Evolutionary conservation across 208 protist genomes (phyloP), one percentile per base, ranked within the genome.

Genomic region (Leishmania turanica): DNA sequence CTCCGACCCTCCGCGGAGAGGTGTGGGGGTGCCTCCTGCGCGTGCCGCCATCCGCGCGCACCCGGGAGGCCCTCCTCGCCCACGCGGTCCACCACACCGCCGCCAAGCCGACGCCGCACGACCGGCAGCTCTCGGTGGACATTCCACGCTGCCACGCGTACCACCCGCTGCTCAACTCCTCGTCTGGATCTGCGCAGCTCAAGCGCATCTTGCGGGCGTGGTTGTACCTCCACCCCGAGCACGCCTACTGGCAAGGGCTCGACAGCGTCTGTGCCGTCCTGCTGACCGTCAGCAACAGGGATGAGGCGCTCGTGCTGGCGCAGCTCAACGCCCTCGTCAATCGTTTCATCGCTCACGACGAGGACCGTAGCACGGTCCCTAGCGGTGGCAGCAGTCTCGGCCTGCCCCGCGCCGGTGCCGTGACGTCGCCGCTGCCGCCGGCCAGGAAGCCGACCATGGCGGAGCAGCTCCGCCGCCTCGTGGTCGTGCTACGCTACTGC

Each of bases 91-190:
- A 78, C 58, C 45, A 42, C 17, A 81, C 80, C 79, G 80, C 73
- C 27, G 83, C 82, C 17, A 84, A 75, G 64, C 56, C 79, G 34
- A 66, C 64, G 51, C 34, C 74, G 40, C 72, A 81, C 60, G 97
- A 99, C 78, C 89, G 95, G 24, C 98, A 99, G 84, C 93, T 99
- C 45, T 76, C 92, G 42, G 88, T 99, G 3, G 98, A 99, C 83
- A 96, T 99, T 49, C 97, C 96, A 0, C 92, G 98, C 66, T 99
- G 98, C 80, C 98, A 99, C 84, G 97, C 98, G 81, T 99, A 99
- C 83, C 90, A 99, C 86, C 89, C 88, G 24, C 77, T 99, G 0
- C 85, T 99, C 6, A 72, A 90, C 31, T 91, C 91, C 1, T 76
- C 90, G 5, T 34, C 87, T 49, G 98, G 96, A 11, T 91, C 97